Conservation (phyloP, 345 rosid genomes). For the Ailanthus altissimus region DNA sequence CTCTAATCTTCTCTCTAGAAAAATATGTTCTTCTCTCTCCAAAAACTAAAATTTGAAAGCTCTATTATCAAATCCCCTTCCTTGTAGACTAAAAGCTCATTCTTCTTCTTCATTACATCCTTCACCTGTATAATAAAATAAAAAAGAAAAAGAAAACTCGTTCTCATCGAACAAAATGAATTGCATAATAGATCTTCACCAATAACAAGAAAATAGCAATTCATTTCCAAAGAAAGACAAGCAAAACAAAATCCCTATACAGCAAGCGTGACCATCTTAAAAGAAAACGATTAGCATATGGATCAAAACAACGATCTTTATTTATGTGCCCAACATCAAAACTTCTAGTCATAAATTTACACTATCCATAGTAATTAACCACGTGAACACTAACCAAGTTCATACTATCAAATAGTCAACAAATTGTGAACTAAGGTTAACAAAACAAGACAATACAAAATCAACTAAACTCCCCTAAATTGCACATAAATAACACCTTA, state of each 20-base stretch:
- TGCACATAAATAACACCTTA: neutral
- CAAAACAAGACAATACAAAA: neutral
- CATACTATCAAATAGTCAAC: neutral
- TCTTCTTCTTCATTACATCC: slow-evolving; percentile 91
- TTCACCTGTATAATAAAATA: slow-evolving; percentile 53
- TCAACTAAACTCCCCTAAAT: neutral
- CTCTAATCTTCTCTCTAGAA: no score
- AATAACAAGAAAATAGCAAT: neutral
- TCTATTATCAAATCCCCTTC: slow-evolving; percentile 94
- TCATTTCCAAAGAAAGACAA: neutral
- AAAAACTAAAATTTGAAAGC: no score
- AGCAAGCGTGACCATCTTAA: neutral
- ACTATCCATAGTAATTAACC: neutral
- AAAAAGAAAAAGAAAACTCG: neutral
- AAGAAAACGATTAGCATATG: neutral
- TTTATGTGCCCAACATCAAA: neutral
- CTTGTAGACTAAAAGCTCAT: slow-evolving; percentile 82
- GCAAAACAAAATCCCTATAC: neutral
- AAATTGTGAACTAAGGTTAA: neutral
- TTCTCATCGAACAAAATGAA: slow-evolving; percentile 30
- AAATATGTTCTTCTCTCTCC: no score
- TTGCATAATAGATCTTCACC: slow-evolving; percentile 31
- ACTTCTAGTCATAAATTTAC: neutral
- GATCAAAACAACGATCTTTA: neutral
- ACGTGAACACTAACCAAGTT: neutral